Evolutionary conservation across 805 yeast genomes (phyloP).

Genomic region (Candida anglica): DNA sequence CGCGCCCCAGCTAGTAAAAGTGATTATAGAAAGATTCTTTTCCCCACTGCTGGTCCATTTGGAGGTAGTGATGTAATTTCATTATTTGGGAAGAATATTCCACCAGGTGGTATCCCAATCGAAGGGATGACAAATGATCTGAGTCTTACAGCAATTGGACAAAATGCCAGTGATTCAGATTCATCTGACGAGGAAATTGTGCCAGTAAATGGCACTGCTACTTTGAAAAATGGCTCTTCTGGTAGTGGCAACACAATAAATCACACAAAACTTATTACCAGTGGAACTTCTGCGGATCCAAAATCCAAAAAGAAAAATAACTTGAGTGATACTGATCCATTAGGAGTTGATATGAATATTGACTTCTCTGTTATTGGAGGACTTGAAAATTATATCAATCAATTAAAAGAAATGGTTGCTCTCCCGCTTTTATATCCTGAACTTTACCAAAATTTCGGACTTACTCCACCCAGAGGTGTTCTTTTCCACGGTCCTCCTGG

Average conservation of each 20-base stretch:
- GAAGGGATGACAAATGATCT: constrained; percentile 26
- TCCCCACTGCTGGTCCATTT: constrained; percentile 95
- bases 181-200: constrained; percentile 61
- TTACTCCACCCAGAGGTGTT: constrained; percentile 97
- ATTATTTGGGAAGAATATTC: constrained; percentile 65
- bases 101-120: constrained; percentile 45
- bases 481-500: constrained; percentile 99
- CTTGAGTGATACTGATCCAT: constrained; percentile 86
- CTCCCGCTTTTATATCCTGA: constrained; percentile 92
- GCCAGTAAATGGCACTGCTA: constrained; percentile 42
- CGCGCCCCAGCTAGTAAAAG: constrained; percentile 41
- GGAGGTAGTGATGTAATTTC: constrained; percentile 94
- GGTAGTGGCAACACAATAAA: constrained; percentile 11
- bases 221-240: constrained; percentile 12
- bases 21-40: constrained; percentile 60
- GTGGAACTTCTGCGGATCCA: constrained; percentile 26
- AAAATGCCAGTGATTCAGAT: constrained; percentile 47
- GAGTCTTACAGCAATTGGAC: constrained; percentile 29
- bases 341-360: constrained; percentile 84
- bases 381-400: constrained; percentile 82
- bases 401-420: constrained; percentile 95
- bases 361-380: constrained; percentile 90
- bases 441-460: constrained; percentile 80
- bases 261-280: constrained; percentile 28
- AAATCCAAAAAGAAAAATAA: constrained; percentile 50